These are phyloP conservation scores for Coffea canephora DNA, from an alignment of 257 asterid genomes.

Conservation along the genomic window DNA sequence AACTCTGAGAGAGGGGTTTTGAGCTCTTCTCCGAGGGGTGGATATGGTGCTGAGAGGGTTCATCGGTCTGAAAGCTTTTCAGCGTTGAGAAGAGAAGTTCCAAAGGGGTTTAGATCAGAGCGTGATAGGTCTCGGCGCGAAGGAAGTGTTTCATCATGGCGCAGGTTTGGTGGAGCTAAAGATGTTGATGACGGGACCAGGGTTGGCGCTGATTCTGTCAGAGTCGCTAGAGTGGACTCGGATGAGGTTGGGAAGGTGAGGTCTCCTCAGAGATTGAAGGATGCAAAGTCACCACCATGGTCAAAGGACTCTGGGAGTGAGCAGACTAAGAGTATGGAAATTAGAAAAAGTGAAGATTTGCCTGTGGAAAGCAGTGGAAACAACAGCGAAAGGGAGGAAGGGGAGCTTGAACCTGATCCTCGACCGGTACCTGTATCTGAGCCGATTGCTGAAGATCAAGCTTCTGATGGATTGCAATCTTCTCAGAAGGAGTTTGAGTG, in stretches of 20 bases:
- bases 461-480: conserved; percentile 34
- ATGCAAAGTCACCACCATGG: conserved; percentile 82
- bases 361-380: conserved; percentile 62
- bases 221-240: conserved; percentile 50
- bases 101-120: conserved; percentile 93
- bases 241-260: conserved; percentile 60
- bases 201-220: conserved; percentile 56
- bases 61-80: conserved; percentile 84
- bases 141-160: conserved; percentile 82
- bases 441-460: conserved; percentile 42
- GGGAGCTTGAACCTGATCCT: conserved; percentile 94
- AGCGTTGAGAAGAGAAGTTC: conserved; percentile 83
- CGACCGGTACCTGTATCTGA: conserved; percentile 39
- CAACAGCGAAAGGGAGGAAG: conserved; percentile 89
- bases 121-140: conserved; percentile 89
- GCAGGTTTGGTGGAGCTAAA: conserved; percentile 69
- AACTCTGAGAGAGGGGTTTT: conserved; percentile 59
- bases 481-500: conserved; percentile 34
- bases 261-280: conserved; percentile 60
- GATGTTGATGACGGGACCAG: conserved; percentile 68
- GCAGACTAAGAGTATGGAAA: conserved; percentile 78
- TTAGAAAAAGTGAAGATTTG: conserved; percentile 60
- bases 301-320: conserved; percentile 95
- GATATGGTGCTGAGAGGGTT: conserved; percentile 64
- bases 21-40: conserved; percentile 72